Base-by-base conservation (phyloP, 441 rosid species). In the Gossypium davidsonii region DNA sequence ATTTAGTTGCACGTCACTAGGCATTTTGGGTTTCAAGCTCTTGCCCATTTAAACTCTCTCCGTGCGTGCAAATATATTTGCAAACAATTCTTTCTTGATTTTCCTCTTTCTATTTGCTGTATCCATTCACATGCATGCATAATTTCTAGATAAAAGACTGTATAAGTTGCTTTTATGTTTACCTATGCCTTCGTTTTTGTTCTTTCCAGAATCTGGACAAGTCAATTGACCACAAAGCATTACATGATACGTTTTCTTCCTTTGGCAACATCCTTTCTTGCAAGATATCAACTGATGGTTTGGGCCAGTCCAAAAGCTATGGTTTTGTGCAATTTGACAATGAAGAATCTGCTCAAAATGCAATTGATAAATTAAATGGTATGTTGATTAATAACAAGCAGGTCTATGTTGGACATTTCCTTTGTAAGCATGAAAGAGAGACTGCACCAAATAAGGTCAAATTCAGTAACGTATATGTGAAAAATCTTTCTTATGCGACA, bases 381-480 rank as follows among this genome's bases (percentile, higher is more conserved):
- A 89, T 87, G 91, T 86, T 89, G 71, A 80, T 89, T n/a, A 89
- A 89, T 67, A 91, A 87, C 60, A 89, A 85, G 76, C 94, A 87
- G 76, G 94, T 89, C 1, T 87, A 77, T 70, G 94, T 89, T 77
- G 94, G 91, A 61, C 90, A 71, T 55, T 89, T 89, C 77, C 84
- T 87, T 62, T 89, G 85, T 65, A 89, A 86, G 81, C 91, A 76
- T 73, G 90, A 87, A 73, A 85, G 94, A 55, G 91, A 87, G 6
- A 71, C 69, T 66, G 74, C 83, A 0, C 70, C 59, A 14, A 77
- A 73, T 56, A 84, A 79, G 72, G 71, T 80, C 34, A 87, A 74
- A 78, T 89, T 89, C 81, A 86, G 75, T 68, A 89, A 89, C 76
- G 87, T 87, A 2, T 89, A 79, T 76, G 91, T 89, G 72, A 89